Conservation (phyloP, 805 yeast species). For the Myxozyma melibiosi region DNA sequence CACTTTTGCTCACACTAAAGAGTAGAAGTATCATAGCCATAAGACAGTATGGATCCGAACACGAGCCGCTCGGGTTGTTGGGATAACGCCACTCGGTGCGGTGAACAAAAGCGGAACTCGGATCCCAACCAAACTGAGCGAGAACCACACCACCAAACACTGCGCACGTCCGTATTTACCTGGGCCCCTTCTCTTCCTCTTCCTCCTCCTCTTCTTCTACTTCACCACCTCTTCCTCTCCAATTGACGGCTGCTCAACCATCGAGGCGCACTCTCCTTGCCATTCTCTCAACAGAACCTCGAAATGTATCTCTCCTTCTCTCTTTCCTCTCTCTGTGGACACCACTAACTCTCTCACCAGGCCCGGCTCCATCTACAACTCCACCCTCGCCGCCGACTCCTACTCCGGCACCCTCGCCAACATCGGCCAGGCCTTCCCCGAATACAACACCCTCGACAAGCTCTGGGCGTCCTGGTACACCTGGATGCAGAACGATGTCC, state of each 20-base stretch:
- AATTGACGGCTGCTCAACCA: too few relatives aligned
- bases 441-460: constrained; percentile 60
- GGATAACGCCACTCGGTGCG: constrained; percentile 15
- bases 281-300: too few relatives aligned
- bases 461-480: constrained; percentile 89
- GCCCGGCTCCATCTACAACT: constrained; percentile 18
- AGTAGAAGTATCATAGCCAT: too few relatives aligned
- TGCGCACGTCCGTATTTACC: neutral
- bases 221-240: too few relatives aligned
- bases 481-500: constrained; percentile 80
- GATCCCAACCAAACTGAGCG: too few relatives aligned
- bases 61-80: constrained; percentile 13
- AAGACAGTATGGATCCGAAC: too few relatives aligned
- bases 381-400: constrained; percentile 18
- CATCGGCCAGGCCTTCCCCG: constrained; percentile 42
- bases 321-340: neutral
- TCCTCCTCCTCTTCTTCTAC: neutral
- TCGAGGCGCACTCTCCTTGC: too few relatives aligned
- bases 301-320: neutral
- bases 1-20: too few relatives aligned
- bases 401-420: constrained; percentile 25
- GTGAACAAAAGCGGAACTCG: constrained; percentile 7
- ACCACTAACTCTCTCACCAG: neutral
- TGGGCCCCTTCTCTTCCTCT: neutral
- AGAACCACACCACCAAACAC: constrained; percentile 8